Base-by-base conservation (phyloP, 371 early-diverging fungal species). In the Dichotomocladium elegans region DNA sequence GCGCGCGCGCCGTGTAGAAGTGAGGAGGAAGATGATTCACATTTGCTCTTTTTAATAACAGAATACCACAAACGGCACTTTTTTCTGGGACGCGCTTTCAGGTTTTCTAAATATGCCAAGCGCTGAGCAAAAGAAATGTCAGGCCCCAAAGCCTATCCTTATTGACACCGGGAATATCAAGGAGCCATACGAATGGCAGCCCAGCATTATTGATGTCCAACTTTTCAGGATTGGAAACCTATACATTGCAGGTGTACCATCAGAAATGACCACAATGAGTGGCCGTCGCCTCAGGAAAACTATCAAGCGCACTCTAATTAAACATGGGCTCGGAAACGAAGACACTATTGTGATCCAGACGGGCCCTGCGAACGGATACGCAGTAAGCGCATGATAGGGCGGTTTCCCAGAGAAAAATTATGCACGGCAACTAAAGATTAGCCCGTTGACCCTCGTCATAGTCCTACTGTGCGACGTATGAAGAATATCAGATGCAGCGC, bases 261-360 rank as follows among this genome's bases (percentile, higher is more conserved):
- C 68, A 21, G 85, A 85, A 63, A 80, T 85, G 55, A 80, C 85
- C 9, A 85, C 84, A 19, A 84, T 87, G 87, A 70, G 77, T 40
- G 87, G 87, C 9, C 54, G 85, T 35, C 58, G 84, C 8, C 51
- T 85, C 14, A 68, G 73, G 14, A 62, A 65, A 0, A 61, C 80
- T 4, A 70, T 72, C 6, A 62, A 70, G 22, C 37, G 53, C 5
- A 53, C 65, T 7, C 46, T 83, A 1, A 64, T 79, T 6, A 34
- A 59, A 12, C 68, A 70, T 41, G 66, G 61, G 3, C 30, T 77
- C 9, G 68, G 76, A 22, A 72, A 81, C 51, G 37, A 64, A 10
- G 72, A 74, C 31, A 77, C 77, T 0, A 49, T 60, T 0, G 62
- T 87, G 2, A 74, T 83, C 41, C 63, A 85, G 29, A 68, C 80